These are phyloP conservation scores for Lactifluus subvellereus DNA, from an alignment of 768 basidiomycete species.

Conservation along the genomic window DNA sequence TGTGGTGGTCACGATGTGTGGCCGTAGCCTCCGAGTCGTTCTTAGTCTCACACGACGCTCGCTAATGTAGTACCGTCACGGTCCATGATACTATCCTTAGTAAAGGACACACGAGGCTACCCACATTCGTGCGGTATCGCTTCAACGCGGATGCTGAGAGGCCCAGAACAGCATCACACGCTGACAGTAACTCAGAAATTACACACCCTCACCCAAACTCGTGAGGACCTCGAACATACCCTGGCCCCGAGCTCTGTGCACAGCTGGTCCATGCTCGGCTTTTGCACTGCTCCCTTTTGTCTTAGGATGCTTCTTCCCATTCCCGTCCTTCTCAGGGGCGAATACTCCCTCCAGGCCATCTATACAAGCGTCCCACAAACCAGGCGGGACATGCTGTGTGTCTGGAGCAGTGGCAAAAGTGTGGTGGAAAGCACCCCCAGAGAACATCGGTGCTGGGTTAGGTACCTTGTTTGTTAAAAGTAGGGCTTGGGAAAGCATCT, in stretches of 20 bases:
- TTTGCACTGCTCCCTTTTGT: slow-evolving; percentile 33
- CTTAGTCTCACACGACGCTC: too few relatives aligned
- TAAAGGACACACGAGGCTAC: background rate
- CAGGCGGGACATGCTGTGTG: slow-evolving; percentile 5
- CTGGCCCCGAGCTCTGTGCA: background rate
- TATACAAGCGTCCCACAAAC: slow-evolving; percentile 23
- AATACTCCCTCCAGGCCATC: slow-evolving; percentile 17
- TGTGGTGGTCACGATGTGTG: background rate
- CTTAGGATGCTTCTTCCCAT: slow-evolving; percentile 26
- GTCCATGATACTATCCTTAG: too few relatives aligned
- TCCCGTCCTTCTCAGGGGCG: slow-evolving; percentile 7
- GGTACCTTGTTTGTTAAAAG: slow-evolving; percentile 47
- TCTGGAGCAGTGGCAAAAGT: slow-evolving; percentile 37
- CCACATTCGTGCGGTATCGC: background rate
- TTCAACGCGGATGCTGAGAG: background rate
- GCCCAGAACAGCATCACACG: background rate
- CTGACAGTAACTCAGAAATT: background rate
- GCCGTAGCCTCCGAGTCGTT: background rate
- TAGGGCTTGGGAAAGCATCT: slow-evolving; percentile 55
- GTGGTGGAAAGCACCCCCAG: slow-evolving; percentile 55
- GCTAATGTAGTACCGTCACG: background rate
- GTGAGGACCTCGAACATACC: slow-evolving; percentile 14
- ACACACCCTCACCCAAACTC: slow-evolving; percentile 6
- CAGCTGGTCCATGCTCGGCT: background rate
- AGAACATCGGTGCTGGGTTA: slow-evolving; percentile 44